Evolutionary conservation across 768 basidiomycete species (phyloP), one percentile per base, ranked within the genome.

Genomic region (Lentinula sp.): DNA sequence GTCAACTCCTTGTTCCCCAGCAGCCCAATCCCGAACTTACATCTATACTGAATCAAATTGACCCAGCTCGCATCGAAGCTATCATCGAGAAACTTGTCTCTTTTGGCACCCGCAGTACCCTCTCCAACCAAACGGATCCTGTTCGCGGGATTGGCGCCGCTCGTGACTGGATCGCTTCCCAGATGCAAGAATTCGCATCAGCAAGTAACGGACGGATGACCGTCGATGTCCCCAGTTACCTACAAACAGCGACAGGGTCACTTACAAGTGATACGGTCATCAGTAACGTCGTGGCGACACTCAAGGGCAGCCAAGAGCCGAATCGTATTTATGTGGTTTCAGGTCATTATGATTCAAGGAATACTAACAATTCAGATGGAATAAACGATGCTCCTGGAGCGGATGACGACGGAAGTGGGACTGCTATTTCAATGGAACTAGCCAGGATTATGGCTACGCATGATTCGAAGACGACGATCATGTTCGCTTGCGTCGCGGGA

Each of bases 331-430:
- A 83, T 59, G 77, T 84, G 57, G 73, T 83, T 39, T 81, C 81
- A 3, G 82, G 82, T 4, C 82, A 84, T 66, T 83, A 84, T 65
- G 81, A 84, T 69, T 81, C 79, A 33, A 75, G 81, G 1, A 73
- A 76, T 23, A 76, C 77, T 6, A 64, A 70, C 61, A 64, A 73
- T 57, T 49, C 59, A 0, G 64, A 66, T 28, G 45, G 45, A 6
- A 68, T 66, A 3, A 72, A 77, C 63, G 81, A 83, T 64, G 70
- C 79, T 36, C 81, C 82, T 13, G 82, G 82, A 3, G 81, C 82
- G 46, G 77, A 82, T 62, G 83, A 83, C 63, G 83, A 84, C 62
- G 82, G 68, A 1, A 82, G 81, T 12, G 82, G 82, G 0, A 81
- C 83, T 13, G 82, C 82, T 9, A 73, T 83, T n/a, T 77, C 78